Conservation (phyloP, 2,329 filamentous ascomycete genomes). For the Venturia asperata region DNA sequence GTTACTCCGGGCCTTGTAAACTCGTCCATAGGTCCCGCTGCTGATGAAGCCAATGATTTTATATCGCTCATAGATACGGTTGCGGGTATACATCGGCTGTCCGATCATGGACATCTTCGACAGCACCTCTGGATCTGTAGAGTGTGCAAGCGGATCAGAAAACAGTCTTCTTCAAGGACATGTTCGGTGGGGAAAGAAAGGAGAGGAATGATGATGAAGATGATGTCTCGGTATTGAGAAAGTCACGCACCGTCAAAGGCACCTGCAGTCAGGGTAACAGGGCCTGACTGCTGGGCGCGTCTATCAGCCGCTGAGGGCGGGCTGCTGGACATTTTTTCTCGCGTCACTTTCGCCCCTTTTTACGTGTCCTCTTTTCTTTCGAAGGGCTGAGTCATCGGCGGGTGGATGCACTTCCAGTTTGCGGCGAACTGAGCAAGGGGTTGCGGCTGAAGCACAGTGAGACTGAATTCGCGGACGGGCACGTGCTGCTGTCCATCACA, state of each 20-base stretch:
- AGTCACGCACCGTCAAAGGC: constrained; percentile 15
- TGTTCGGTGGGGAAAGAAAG: background rate
- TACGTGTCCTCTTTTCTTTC: constrained; percentile 5
- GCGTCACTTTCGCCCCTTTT: constrained; percentile 8
- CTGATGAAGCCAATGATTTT: constrained; percentile 98
- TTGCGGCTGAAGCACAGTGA: background rate
- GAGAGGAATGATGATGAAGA: background rate
- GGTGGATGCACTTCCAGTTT: constrained; percentile 9
- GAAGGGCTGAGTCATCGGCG: background rate
- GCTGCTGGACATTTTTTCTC: constrained; percentile 5
- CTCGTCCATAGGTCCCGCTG: constrained; percentile 93
- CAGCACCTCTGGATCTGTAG: background rate
- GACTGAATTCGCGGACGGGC: background rate
- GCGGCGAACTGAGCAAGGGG: background rate
- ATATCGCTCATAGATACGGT: constrained; percentile 64
- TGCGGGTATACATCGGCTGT: background rate
- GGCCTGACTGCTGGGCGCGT: background rate
- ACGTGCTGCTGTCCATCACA: background rate
- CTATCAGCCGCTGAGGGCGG: constrained; percentile 4
- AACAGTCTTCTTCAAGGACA: background rate
- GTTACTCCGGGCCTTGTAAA: constrained; percentile 86
- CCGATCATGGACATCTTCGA: constrained; percentile 13
- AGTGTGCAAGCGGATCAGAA: background rate
- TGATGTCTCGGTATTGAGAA: background rate
- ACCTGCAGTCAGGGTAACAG: background rate